phyloP scores from a whole-genome alignment of 2,329 filamentous ascomycete genomes.

The Neoarthrinium moseri region DNA sequence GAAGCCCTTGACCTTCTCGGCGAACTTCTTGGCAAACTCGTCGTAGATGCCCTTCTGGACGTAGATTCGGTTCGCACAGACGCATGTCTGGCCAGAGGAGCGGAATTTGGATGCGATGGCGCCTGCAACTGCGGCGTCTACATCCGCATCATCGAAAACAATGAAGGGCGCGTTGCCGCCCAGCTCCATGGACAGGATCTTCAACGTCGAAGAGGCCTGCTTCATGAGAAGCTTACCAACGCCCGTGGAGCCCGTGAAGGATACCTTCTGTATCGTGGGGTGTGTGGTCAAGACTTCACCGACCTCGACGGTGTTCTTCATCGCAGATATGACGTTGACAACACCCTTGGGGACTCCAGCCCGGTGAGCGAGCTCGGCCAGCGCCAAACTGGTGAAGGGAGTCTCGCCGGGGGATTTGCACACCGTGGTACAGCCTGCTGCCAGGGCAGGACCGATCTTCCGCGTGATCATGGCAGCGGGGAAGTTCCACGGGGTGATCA shows the following conservation, averaged over 20 bases:
- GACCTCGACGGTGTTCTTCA: conserved; percentile 76
- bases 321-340: conserved; percentile 81
- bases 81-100: conserved; percentile 92
- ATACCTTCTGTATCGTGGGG: conserved; percentile 80
- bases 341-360: conserved; percentile 90
- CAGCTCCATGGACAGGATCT: conserved; percentile 82
- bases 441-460: conserved; percentile 72
- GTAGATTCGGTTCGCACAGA: conserved; percentile 83
- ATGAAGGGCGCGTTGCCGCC: conserved; percentile 96
- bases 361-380: conserved; percentile 81
- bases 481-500: conserved; percentile 92
- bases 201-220: conserved; percentile 80
- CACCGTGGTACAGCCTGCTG: conserved; percentile 93
- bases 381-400: conserved; percentile 82
- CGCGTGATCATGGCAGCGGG: conserved; percentile 74
- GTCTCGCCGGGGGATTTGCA: conserved; percentile 91
- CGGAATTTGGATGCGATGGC: conserved; percentile 90
- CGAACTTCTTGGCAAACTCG: conserved; percentile 66
- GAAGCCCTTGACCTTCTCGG: conserved; percentile 71
- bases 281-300: conserved; percentile 76
- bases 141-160: conserved; percentile 91
- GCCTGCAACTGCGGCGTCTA: conserved; percentile 80
- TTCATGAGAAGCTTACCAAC: conserved; percentile 81
- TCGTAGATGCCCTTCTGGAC: conserved; percentile 79
- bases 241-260: conserved; percentile 80